Evolutionary conservation across 768 basidiomycete species (phyloP).

Genomic region (Peribolospora baueri): DNA sequence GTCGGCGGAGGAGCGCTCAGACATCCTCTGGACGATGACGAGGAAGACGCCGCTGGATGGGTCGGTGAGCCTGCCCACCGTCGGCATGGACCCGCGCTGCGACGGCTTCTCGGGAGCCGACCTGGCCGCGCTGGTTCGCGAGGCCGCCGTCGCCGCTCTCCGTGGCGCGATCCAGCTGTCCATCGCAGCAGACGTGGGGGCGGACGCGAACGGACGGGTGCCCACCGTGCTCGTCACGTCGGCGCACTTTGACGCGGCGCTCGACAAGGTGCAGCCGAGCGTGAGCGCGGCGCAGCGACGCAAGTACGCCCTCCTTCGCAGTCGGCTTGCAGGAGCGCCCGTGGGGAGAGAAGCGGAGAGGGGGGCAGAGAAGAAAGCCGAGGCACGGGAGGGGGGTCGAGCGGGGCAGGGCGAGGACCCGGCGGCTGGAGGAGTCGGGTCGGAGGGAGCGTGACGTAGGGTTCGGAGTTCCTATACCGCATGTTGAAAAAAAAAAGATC

Average conservation of each 20-base stretch:
- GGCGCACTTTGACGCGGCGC: constrained; percentile 46
- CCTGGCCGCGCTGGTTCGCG: constrained; percentile 67
- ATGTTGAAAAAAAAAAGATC: too few species aligned
- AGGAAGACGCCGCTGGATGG: constrained; percentile 45
- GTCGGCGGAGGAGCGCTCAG: constrained; percentile 51
- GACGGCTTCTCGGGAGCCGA: constrained; percentile 93
- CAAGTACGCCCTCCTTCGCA: constrained; percentile 55
- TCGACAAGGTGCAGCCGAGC: constrained; percentile 64
- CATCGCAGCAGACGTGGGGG: constrained; percentile 1
- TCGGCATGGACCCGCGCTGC: constrained; percentile 37
- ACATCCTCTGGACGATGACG: constrained; percentile 63
- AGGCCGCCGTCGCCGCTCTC: constrained; percentile 35
- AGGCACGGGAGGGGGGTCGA: too few species aligned
- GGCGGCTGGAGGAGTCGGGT: too few species aligned
- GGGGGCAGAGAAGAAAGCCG: constrained; percentile 2
- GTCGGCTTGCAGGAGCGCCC: constrained; percentile 55
- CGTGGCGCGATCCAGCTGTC: constrained; percentile 9
- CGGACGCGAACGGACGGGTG: constrained; percentile 7
- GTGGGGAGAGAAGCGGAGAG: constrained; percentile 14
- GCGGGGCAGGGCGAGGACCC: too few species aligned
- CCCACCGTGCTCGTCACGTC: constrained; percentile 28
- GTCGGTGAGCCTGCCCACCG: constrained; percentile 34
- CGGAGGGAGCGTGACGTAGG: too few species aligned
- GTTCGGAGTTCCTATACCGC: too few species aligned
- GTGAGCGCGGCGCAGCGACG: constrained; percentile 54